Evolutionary conservation across 257 asterid genomes (phyloP), one percentile per base, ranked within the genome.

Genomic region (Marsdenia floribunda): DNA sequence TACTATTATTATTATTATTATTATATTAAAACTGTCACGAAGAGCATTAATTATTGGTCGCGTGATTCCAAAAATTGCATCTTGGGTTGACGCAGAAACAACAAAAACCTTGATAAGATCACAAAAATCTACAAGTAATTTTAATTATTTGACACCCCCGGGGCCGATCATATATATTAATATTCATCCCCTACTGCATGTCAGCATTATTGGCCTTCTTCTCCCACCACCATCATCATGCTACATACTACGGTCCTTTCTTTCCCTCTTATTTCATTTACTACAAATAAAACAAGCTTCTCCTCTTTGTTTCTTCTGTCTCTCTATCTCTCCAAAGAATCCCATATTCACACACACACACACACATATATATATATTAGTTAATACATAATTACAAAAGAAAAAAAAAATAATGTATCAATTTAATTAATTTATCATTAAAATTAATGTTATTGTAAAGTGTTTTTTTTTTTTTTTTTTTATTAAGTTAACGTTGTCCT

Each of bases 11-110:
- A 22, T 18, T 15, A 14, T 1, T 9, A 37, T 68, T 54, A 61
- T 71, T 65, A 6, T 65, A 76, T 74, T 47, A 38, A 26, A 76
- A 59, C 42, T 29, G 1, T 6, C 47, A 76, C 2, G 49, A 44
- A 70, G 66, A 68, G 76, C 79, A 86, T 86, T 84, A 88, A 86
- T 86, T 84, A 88, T 86, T 88, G 88, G 70, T 72, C 81, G 80
- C 42, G 35, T 77, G 69, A 82, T 82, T 84, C 87, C 90, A 86
- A 86, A 29, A 84, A 40, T 40, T 76, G 74, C 72, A 71, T 73
- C 81, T 68, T 77, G 64, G 67, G 57, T 75, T n/a, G 72, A 58
- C 80, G 74, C 78, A 68, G 78, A 73, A 75, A 76, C n/a, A 73
- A 29, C 50, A 66, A 52, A 70, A 42, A 73, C 74, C 68, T 68